Conservation (phyloP, 2,329 filamentous ascomycete genomes). For the Neopestalotiopsis sp. region DNA sequence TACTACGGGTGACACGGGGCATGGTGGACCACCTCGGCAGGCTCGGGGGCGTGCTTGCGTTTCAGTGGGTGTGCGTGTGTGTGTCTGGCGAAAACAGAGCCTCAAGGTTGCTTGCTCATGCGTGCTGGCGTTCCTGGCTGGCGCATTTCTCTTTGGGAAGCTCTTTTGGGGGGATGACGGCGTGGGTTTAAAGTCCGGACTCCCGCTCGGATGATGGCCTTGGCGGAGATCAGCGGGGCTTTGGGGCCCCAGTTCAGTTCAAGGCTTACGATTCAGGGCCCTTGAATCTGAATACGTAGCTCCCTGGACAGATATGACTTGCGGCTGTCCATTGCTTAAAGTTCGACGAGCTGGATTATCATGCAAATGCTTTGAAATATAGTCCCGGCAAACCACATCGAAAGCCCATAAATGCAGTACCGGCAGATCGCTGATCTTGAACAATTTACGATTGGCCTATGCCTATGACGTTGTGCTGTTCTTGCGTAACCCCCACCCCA, state of each 20-base stretch:
- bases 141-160: background rate
- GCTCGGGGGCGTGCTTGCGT: background rate
- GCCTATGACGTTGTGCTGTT: too few species aligned
- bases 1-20: conserved; percentile 2
- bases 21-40: conserved; percentile 15
- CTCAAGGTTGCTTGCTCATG: background rate
- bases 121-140: background rate
- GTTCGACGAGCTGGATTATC: too few species aligned
- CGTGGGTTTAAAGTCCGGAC: background rate
- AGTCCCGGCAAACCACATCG: too few species aligned
- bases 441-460: too few species aligned
- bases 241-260: background rate
- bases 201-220: background rate
- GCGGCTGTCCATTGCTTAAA: too few species aligned
- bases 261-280: too few species aligned
- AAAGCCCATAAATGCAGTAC: too few species aligned
- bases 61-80: background rate
- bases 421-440: too few species aligned
- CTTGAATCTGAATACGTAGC: too few species aligned
- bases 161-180: background rate
- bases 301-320: too few species aligned
- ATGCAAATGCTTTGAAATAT: too few species aligned
- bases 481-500: too few species aligned
- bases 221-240: background rate
- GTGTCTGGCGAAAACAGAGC: background rate